Evolutionary conservation across 306 rosid genomes (phyloP), one percentile per base, ranked within the genome.

Genomic region (Ormosia emarginata): DNA sequence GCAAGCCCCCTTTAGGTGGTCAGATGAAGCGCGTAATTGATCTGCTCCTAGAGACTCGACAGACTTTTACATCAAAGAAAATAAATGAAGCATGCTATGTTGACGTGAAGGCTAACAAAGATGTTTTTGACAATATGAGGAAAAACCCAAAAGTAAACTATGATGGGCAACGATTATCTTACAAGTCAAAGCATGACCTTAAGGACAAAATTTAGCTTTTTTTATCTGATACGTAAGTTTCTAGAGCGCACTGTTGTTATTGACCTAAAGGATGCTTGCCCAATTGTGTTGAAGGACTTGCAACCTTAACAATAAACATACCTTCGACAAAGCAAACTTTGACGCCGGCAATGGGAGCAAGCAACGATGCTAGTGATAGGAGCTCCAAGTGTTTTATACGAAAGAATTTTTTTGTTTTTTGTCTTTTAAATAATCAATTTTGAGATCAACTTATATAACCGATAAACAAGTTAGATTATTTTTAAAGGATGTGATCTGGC

Each of bases 221-320:
- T 90, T 77, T 74, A 71, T 85, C 84, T 95, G 77, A 67, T 93
- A 64, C 89, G 97, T 70, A 93, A 88, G 86, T 92, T 85, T 88
- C 91, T 93, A 3, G 99, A 95, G 88, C 98, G 99, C 85, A 89
- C 93, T 82, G 94, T 98, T 85, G 94, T 95, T 74, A 81, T 84
- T 79, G 84, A 84, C 74, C 75, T 84, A 40, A 84, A 84, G 74
- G 87, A 84, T 74, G 44, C 87, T 24, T 84, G 79, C 78, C 84
- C 87, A 29, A 79, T 78, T 74, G 87, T 84, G 74, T 67, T 84
- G 81, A 97, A 94, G 63, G 98, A 91, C 84, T 86, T 94, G 89
- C 96, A 94, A 94, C 97, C 24, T 24, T 0, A 24, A 24, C 24
- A 24, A 1, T 24, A 24, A 24, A 24, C 24, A 24, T 24, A 24